Percentiles rank a stretch among this genome's conserved stretches.
Evolutionary conservation across 2,329 filamentous ascomycete genomes (phyloP).

Genomic region (Penicillium expansum): DNA sequence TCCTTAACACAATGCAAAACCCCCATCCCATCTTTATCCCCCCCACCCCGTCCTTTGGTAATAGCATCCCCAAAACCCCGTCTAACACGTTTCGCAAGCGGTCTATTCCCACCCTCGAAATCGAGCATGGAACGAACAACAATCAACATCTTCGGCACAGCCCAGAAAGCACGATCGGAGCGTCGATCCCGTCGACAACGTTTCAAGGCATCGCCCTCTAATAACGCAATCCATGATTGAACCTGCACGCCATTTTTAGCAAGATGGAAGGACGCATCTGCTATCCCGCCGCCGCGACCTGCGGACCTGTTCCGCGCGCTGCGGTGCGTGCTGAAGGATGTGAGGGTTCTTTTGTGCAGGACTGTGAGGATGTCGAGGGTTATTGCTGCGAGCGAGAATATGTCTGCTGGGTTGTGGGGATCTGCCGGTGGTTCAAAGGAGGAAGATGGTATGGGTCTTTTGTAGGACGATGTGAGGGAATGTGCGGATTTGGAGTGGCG

Average conservation of each 20-base stretch:
- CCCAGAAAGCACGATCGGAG: conserved; percentile 39
- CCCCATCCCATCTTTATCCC: neutral
- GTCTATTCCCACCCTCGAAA: conserved; percentile 32
- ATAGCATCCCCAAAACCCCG: conserved; percentile 19
- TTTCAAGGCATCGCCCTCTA: conserved; percentile 50
- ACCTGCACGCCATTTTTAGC: conserved; percentile 52
- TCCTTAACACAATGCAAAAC: conserved; percentile 15
- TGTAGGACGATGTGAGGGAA: conserved; percentile 38
- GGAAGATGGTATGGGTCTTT: neutral
- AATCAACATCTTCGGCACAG: conserved; percentile 39
- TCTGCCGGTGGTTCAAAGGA: conserved; percentile 21
- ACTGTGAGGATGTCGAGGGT: conserved; percentile 60
- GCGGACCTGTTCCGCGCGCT: conserved; percentile 51
- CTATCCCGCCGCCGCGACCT: conserved; percentile 48
- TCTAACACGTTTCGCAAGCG: conserved; percentile 34
- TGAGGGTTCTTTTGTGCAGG: conserved; percentile 56
- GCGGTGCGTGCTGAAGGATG: conserved; percentile 56
- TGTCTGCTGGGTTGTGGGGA: conserved; percentile 43
- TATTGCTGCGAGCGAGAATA: conserved; percentile 59
- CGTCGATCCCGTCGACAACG: conserved; percentile 24
- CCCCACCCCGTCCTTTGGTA: neutral
- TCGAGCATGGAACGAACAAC: conserved; percentile 40
- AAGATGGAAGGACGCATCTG: conserved; percentile 58
- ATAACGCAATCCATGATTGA: conserved; percentile 53
- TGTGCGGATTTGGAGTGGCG: conserved; percentile 34